Conservation (phyloP, 768 basidiomycete species). For the Termitomyces sp. region DNA sequence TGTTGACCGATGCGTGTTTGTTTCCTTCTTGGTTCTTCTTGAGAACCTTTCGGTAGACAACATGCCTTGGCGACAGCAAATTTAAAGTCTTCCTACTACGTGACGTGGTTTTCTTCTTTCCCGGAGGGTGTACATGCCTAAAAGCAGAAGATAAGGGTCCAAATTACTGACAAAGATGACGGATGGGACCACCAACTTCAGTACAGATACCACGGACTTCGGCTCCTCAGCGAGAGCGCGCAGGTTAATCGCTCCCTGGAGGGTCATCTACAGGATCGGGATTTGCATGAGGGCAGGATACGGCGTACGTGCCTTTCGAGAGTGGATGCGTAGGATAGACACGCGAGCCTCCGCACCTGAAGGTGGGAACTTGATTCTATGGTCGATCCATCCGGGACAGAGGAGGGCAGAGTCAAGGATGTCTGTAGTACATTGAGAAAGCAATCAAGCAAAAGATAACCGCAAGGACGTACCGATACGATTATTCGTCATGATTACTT, state of each 20-base stretch:
- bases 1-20: slow-evolving; percentile 72
- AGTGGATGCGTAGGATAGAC: slow-evolving; percentile 93
- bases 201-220: slow-evolving; percentile 98
- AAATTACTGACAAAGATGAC: neutral
- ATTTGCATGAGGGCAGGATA: neutral
- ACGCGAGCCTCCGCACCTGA: slow-evolving; percentile 96
- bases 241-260: slow-evolving; percentile 97
- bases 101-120: slow-evolving; percentile 93
- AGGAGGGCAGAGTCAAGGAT: too few relatives aligned
- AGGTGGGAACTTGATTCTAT: slow-evolving; percentile 37
- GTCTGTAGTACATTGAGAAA: too few relatives aligned
- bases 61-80: slow-evolving; percentile 92
- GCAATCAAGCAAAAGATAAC: too few relatives aligned
- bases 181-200: slow-evolving; percentile 66
- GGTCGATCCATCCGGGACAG: too few relatives aligned
- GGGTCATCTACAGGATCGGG: slow-evolving; percentile 66
- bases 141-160: neutral
- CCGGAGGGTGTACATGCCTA: slow-evolving; percentile 54
- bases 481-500: slow-evolving; percentile 42
- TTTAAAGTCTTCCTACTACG: slow-evolving; percentile 95
- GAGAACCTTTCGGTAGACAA: slow-evolving; percentile 44
- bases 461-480: too few relatives aligned
- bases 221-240: slow-evolving; percentile 92
- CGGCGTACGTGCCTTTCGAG: slow-evolving; percentile 62
- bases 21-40: slow-evolving; percentile 98